Base-by-base conservation (phyloP, 2,329 filamentous ascomycete species). In the Mariannaea elegans region DNA sequence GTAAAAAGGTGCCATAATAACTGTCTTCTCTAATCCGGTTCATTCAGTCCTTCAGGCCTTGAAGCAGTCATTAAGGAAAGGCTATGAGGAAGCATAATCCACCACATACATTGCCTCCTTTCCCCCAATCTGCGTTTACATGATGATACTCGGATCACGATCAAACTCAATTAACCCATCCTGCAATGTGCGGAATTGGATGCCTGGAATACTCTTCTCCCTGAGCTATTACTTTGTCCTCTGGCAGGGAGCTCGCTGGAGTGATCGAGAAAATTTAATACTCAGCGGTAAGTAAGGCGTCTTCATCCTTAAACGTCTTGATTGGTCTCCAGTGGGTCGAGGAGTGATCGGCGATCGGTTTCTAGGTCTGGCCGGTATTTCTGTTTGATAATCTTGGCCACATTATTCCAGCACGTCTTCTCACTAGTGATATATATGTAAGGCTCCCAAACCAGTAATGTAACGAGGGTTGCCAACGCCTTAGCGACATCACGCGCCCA, bases 401-500 rank as follows among this genome's bases (percentile, higher is more conserved):
- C 41, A 7, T 53, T 13, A 13, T 53, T 53, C 50, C 50, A 53
- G 31, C 19, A 27, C 10, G 39, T 27, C 14, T 7, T 39, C 39
- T 53, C 39, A 6, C 50, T 29, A 5, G 50, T 45, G 5, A 53
- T 38, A 41, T 38, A 41, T 10, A 29, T 53, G 29, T 45, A 45
- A 5, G 39, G 50, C 21, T 45, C 50, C 50, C 50, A 53, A 3
- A 19, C 4, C 16, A 38, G 50, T 3, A 29, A 19, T 5, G 34
- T 32, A 21, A 45, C 31, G 3, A 46, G 31, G 29, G 14, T 23
- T 34, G 29, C 50, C 2, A 53, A 39, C 14, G 18, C 50, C 32
- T 29, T 44, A n/a, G 39, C 50, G 32, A 45, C 50, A 18, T 53
- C 50, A 7, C 50, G 50, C 5, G 41, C 50, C 50, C 50, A 53